Conservation (phyloP, 2,329 filamentous ascomycete species). For the Rugonectria rugulosa region DNA sequence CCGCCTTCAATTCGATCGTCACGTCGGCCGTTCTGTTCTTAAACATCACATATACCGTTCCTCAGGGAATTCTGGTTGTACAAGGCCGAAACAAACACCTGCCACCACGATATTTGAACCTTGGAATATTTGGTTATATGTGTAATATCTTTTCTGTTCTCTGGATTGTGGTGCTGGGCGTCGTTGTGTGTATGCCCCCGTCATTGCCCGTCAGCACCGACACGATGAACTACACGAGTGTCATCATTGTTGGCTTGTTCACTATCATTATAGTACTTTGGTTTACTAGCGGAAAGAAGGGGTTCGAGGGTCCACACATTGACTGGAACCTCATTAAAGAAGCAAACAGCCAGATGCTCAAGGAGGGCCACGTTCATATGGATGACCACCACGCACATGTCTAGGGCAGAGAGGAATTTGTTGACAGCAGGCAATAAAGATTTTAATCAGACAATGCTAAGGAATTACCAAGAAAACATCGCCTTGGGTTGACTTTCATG, state of each 20-base stretch:
- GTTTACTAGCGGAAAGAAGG: slow-evolving; percentile 12
- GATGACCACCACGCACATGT: too few relatives aligned
- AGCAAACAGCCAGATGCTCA: slow-evolving; percentile 18
- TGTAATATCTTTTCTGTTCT: slow-evolving; percentile 17
- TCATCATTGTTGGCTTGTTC: slow-evolving; percentile 13
- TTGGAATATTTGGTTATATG: slow-evolving; percentile 12
- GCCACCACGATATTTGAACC: slow-evolving; percentile 18
- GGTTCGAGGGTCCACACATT: slow-evolving; percentile 21
- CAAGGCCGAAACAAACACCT: slow-evolving; percentile 16
- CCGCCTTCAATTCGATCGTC: slow-evolving; percentile 23
- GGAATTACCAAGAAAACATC: too few relatives aligned
- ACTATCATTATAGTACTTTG: slow-evolving; percentile 11
- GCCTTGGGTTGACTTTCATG: too few relatives aligned
- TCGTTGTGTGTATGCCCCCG: slow-evolving; percentile 20
- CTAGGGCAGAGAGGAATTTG: too few relatives aligned
- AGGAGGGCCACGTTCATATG: too few relatives aligned
- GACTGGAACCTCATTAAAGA: slow-evolving; percentile 25
- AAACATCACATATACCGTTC: slow-evolving; percentile 21
- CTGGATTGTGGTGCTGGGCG: slow-evolving; percentile 19
- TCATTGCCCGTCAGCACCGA: slow-evolving; percentile 8
- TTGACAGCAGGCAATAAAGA: too few relatives aligned
- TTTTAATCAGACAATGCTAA: too few relatives aligned
- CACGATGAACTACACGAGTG: slow-evolving; percentile 24
- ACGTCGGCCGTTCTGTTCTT: slow-evolving; percentile 20
- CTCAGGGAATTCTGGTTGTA: slow-evolving; percentile 15